Evolutionary conservation across 2,329 filamentous ascomycete genomes (phyloP).

Genomic region (Ophiostoma sp.): DNA sequence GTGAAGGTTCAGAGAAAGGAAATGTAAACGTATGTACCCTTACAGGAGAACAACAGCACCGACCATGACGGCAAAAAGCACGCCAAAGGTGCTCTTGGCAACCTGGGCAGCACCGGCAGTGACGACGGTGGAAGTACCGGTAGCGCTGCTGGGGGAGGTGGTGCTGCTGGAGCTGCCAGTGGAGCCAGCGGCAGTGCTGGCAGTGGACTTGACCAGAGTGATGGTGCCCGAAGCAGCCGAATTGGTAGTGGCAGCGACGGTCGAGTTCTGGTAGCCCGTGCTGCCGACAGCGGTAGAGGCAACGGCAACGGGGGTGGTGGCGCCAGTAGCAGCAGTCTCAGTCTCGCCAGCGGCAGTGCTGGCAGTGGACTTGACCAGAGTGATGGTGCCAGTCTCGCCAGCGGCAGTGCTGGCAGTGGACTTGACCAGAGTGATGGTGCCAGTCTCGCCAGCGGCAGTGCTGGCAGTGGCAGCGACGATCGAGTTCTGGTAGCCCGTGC

Average conservation of each 20-base stretch:
- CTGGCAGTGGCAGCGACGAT: not conserved
- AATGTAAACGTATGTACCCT: slow-evolving; percentile 30
- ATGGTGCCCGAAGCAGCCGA: not conserved
- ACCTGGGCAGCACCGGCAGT: slow-evolving; percentile 18
- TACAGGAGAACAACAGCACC: slow-evolving; percentile 18
- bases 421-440: not conserved
- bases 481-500: slow-evolving; percentile 13
- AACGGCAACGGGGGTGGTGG: not conserved
- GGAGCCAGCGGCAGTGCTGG: not conserved
- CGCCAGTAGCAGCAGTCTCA: not conserved
- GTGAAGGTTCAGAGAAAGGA: slow-evolving; percentile 16
- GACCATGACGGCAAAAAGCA: slow-evolving; percentile 14
- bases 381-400: too few species aligned
- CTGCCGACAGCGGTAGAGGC: not conserved
- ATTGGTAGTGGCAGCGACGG: not conserved
- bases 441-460: too few species aligned
- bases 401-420: not conserved
- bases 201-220: not conserved
- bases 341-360: not conserved
- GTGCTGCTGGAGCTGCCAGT: slow-evolving; percentile 1
- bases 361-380: too few species aligned
- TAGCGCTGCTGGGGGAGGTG: not conserved
- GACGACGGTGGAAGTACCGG: slow-evolving; percentile 11
- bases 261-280: slow-evolving; percentile 14
- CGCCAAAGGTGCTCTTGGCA: slow-evolving; percentile 4